Evolutionary conservation across 306 rosid genomes (phyloP), one percentile per base, ranked within the genome.

Genomic region (Leucaena leucocephala): DNA sequence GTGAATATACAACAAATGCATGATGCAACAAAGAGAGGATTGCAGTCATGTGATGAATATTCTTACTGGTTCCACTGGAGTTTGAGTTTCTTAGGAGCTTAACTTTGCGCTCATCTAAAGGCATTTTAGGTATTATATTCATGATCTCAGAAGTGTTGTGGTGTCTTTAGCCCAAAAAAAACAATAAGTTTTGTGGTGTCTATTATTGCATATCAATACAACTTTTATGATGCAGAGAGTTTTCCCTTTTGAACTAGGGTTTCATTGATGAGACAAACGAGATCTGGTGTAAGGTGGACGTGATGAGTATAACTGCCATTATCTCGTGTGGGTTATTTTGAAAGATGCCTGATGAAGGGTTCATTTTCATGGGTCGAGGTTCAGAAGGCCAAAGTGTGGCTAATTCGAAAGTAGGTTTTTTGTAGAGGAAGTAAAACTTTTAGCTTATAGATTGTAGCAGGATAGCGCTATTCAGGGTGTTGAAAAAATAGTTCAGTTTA

Each of bases 41-140:
- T 72, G 54, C 36, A 43, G 69, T 42, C 58, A 39, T 17, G 22
- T 80, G 59, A 35, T 72, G 40, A 34, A 63, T 72, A 10, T n/a
- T 72, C 35, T 36, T 27, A 13, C 40, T 33, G 67, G 35, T 43
- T 3, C 59, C 55, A 8, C 48, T 43, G 46, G 14, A 33, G 49
- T 80, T 22, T 71, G 42, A 59, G 52, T 46, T 59, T 71, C 52
- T 35, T 50, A n/a, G 54, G 63, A 69, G 36, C 67, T 39, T 72
- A 38, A 71, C 15, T 71, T 49, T 72, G 45, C 73, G 40, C 21
- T 61, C 39, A 45, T 2, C 22, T 39, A 21, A 39, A 38, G 43
- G 77, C 34, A 71, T 33, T 59, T 43, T 44, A 22, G 55, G 65
- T 22, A 49, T 43, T 38, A 33, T 35, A 13, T 61, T 43, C 27